Base-by-base conservation (phyloP, 441 rosid genomes). In the Iberis amara region DNA sequence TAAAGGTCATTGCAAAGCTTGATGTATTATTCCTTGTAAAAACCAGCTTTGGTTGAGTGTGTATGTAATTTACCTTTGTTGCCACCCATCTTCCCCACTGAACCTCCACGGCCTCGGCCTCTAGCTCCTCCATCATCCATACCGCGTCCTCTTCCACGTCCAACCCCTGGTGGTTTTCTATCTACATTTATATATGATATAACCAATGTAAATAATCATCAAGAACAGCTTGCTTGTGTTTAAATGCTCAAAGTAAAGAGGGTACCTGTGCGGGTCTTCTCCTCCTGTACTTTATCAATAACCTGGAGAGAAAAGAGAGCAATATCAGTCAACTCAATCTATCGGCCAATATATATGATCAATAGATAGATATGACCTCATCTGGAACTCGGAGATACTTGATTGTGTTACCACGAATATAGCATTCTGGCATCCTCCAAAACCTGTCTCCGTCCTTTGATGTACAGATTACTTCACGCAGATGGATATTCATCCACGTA, bases 341-440 rank as follows among this genome's bases (percentile, higher is more conserved):
- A 27, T 68, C 56, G 68, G 68, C 72, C 44, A 68, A 21, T 12
- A 7, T 49, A 50, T 39, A n/a, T 23, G 8, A 6, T 57, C 23
- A 48, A 27, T 26, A 59, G 15, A 39, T n/a, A 23, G 4, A 38
- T 5, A 26, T 47, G 64, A 92, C 96, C 94, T 84, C 96, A 67
- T 88, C 96, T 3, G 96, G 96, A 70, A 92, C 96, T 32, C 89
- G 78, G 51, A 84, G 97, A 68, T 89, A 86, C 76, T 92, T 92
- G 23, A 92, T 89, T 27, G 96, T 89, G 69, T 92, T 92, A 41
- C 98, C 97, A 35, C 92, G 92, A 44, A 92, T 89, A 55, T 92
- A 89, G 76, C 98, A 88, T 69, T 92, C 98, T 2, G 96, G 96
- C 92, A 88, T 88, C 35, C 96, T 73, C 96, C 98, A 92, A 84